Evolutionary conservation across 2,329 filamentous ascomycete species (phyloP).

Genomic region (Alternaria panax): DNA sequence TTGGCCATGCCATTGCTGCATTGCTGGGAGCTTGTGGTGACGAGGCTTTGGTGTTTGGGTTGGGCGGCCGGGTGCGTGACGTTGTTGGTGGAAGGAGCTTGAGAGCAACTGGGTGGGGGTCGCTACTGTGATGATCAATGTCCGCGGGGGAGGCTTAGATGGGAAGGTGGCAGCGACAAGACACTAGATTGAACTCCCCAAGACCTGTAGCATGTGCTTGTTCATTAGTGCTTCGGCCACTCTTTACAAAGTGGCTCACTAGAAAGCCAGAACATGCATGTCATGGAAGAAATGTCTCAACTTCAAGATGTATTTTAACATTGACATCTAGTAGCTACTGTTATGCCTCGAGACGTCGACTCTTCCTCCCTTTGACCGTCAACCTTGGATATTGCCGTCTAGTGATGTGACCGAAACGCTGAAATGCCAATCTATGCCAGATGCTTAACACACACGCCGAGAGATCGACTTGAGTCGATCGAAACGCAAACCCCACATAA

Average conservation of each 20-base stretch:
- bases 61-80: not conserved
- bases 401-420: conserved; percentile 18
- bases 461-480: conserved; percentile 6
- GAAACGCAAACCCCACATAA: not conserved
- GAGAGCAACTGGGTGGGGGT: conserved; percentile 10
- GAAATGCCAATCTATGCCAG: conserved; percentile 16
- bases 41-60: not conserved
- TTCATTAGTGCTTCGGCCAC: not conserved
- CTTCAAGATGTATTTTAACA: not conserved
- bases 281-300: not conserved
- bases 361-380: conserved; percentile 1
- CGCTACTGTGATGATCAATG: conserved; percentile 6
- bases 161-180: conserved; percentile 27
- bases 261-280: not conserved
- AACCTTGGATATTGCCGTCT: conserved; percentile 10
- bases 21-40: conserved; percentile 1
- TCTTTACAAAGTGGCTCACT: not conserved
- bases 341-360: conserved; percentile 2
- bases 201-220: not conserved
- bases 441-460: conserved; percentile 5
- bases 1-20: conserved; percentile 8
- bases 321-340: conserved; percentile 1
- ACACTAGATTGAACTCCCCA: not conserved
- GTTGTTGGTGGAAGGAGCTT: not conserved
- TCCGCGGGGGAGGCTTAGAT: conserved; percentile 29